A percentile compares a stretch with the other conserved stretches of the same genome.
phyloP scores from a whole-genome alignment of 2,329 filamentous ascomycete genomes.

The Capronia epimyces region DNA sequence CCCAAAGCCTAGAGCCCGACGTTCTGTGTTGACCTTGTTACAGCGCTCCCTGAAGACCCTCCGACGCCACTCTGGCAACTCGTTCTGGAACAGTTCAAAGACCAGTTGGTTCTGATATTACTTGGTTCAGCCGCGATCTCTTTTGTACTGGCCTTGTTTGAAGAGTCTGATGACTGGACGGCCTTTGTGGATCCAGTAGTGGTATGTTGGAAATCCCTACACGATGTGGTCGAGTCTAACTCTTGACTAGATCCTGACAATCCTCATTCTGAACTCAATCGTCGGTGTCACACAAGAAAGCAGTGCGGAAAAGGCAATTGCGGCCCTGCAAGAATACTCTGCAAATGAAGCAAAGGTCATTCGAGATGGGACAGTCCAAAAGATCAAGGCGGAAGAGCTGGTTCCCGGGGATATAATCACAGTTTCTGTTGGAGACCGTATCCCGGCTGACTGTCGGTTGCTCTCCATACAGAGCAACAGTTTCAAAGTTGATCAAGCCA shows the following conservation, averaged over 20 bases:
- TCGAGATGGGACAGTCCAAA: constrained; percentile 72
- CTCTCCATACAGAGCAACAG: constrained; percentile 92
- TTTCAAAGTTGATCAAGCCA: constrained; percentile 93
- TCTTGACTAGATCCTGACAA: constrained; percentile 73
- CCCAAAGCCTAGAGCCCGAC: constrained; percentile 8
- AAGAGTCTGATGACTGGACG: constrained; percentile 89
- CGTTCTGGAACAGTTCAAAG: constrained; percentile 97
- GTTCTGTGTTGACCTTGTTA: constrained; percentile 23
- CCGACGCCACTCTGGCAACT: constrained; percentile 95
- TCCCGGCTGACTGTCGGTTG: constrained; percentile 90
- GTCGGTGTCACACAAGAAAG: constrained; percentile 98
- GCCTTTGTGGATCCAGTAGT: constrained; percentile 95
- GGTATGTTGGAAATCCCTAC: constrained; percentile 52
- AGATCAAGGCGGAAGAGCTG: constrained; percentile 91
- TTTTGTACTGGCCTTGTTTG: constrained; percentile 86
- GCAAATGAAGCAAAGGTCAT: constrained; percentile 95
- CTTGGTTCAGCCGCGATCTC: constrained; percentile 89
- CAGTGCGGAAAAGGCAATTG: constrained; percentile 96
- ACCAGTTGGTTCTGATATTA: constrained; percentile 93
- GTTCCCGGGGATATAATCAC: constrained; percentile 91
- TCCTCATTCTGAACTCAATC: constrained; percentile 91
- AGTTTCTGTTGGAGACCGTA: constrained; percentile 81
- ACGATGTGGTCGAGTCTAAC: background rate
- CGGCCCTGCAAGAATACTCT: constrained; percentile 96
- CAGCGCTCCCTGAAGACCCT: constrained; percentile 78